Base-by-base conservation (phyloP, 768 basidiomycete species). In the Kwoniella sp. region DNA sequence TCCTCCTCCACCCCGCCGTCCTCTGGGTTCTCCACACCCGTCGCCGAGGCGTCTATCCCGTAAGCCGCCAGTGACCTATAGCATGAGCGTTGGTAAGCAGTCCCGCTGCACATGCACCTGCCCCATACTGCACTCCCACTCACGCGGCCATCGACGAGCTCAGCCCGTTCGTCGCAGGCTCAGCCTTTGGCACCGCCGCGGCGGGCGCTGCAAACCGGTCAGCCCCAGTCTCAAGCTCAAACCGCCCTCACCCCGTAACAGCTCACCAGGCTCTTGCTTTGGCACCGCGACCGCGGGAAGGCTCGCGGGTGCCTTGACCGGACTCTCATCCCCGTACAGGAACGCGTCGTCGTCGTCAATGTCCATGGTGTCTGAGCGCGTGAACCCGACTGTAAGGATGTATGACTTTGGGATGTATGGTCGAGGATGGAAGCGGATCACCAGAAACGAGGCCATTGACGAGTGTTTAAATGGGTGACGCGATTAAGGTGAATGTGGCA, bases 321-420 rank as follows among this genome's bases (percentile, higher is more conserved):
- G 53, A n/a, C 60, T 50, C 3, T 81, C 76, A 53, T 80, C 80
- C 51, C 86, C 86, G 62, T 87, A 88, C 57, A 87, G 75, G 69
- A 85, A 87, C 22, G 86, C 85, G 73, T 88, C 86, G 66, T 88
- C 86, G 76, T 87, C 86, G 69, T 87, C 85, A 31, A 70, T 56
- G 37, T 66, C 64, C 67, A 64, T 63, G 28, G 33, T 37, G 22
- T n/a, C 10, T 38, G n/a, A n/a, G n/a, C n/a, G n/a, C n/a, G n/a
- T n/a, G n/a, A n/a, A n/a, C n/a, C n/a, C n/a, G n/a, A n/a, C n/a
- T n/a, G n/a, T n/a, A n/a, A 32, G 15, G 9, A 32, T 9, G 31
- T 32, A 9, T 32, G 31, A 32, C 8, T 32, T 32, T 15, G 31
- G 15, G 9, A 8, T 32, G 8, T 15, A 32, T 32, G 31, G 15